Evolutionary conservation across 1,284 basidiomycete genomes (phyloP), one percentile per base, ranked within the genome.

Genomic region (Ceraceosorus guamensis): DNA sequence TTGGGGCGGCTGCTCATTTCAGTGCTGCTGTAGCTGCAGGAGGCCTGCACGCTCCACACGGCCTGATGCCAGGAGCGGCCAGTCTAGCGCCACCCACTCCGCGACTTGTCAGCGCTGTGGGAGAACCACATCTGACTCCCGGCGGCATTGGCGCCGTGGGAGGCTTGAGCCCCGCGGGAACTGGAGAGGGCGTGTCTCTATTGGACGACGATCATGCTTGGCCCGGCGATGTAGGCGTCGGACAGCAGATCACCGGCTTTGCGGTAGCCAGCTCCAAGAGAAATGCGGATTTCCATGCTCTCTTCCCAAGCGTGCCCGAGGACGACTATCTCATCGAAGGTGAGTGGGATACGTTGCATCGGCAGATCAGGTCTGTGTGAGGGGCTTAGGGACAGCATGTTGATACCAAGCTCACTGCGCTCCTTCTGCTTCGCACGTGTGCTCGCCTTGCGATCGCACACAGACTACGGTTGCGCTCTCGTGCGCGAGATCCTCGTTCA

Each of bases 291-390:
- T 99, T 99, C 77, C 93, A 98, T 73, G 86, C 89, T 56, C 78
- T 96, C 67, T 98, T 98, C 77, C 84, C 79, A 30, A 85, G 62
- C 34, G 76, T 97, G 14, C 90, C 92, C 3, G 90, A 95, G 72
- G 92, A 91, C 8, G 93, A 98, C 78, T 97, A 97, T 79, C 82
- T 98, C 52, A 98, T 99, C 71, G 93, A 98, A 79, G 91, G 91
- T 90, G 71, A 65, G 82, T 75, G 3, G 24, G 2, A n/a, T 13
- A 10, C n/a, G 24, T 2, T n/a, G n/a, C 47, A 34, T 52, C n/a
- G 31, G 18, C n/a, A 30, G 34, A 24, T 24, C 24, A 24, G 24
- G 24, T 24, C 24, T 3, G 24, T 24, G 24, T 24, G 11, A 44
- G 6, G 16, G n/a, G 33, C 34, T 16, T 14, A 35, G 13, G 18